Base-by-base conservation (phyloP, 495 filamentous ascomycete species). In the Neurospora sp. region DNA sequence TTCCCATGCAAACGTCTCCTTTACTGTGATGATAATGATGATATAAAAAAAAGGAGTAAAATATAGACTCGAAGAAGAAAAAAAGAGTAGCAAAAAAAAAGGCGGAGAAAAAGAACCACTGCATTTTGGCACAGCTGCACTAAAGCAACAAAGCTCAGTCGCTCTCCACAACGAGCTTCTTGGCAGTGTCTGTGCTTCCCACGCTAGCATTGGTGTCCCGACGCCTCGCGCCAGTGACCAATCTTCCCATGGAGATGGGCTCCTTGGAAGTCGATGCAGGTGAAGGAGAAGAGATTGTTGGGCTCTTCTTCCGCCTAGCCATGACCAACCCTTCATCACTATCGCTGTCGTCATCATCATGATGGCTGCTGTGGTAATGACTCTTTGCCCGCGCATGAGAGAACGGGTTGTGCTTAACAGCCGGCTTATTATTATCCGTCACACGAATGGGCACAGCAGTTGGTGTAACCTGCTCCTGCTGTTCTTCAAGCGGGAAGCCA, bases 181-280 rank as follows among this genome's bases (percentile, higher is more conserved):
- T 88, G 44, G 87, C 87, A 61, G 87, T 89, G 44, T 87, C 87
- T 5, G 85, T 87, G 74, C 86, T 88, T 61, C 83, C 82, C 18
- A 86, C 83, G 59, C 84, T 87, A 2, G 83, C 83, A 73, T 87
- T 86, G 0, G 86, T 88, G 73, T 85, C 83, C 40, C 86, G 81
- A 40, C 87, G 78, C 72, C 79, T 80, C 22, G 82, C 72, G 59
- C 72, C 77, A 68, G 80, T 78, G 12, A 81, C 38, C 38, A 81
- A 74, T 44, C 75, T 79, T 44, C 80, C 77, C 35, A 81, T 72
- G 20, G 80, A 79, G 66, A 75, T 79, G 3, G 73, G 68, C 69
- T 78, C 77, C 37, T 76, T 76, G 69, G 73, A 75, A 38, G 69
- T 40, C 22, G 27, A 35, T 71, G 40, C 70, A 20, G 70, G 9